These are phyloP conservation scores for Magnolia changhungtana DNA, from an alignment of 164 flowering plant species.

Conservation along the genomic window DNA sequence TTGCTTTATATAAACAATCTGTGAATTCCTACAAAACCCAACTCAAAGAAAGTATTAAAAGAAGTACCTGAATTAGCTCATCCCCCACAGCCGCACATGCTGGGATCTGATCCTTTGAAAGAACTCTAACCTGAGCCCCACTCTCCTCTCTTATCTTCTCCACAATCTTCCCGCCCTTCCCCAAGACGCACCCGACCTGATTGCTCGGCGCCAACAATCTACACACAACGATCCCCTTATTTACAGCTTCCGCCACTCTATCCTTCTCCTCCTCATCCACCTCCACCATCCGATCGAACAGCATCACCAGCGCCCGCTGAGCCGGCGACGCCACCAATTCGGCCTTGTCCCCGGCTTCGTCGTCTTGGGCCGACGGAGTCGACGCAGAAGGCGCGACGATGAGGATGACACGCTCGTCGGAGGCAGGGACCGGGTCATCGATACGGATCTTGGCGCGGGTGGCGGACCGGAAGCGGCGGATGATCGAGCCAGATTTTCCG, in stretches of 20 bases:
- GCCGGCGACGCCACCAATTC: slow-evolving; percentile 18
- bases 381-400: slow-evolving; percentile 18
- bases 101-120: slow-evolving; percentile 33
- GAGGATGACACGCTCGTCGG: slow-evolving; percentile 33
- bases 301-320: slow-evolving; percentile 28
- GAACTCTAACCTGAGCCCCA: slow-evolving; percentile 34
- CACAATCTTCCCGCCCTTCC: slow-evolving; percentile 40
- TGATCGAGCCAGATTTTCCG: slow-evolving; percentile 39
- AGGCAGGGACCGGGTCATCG: slow-evolving; percentile 26
- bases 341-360: slow-evolving; percentile 5
- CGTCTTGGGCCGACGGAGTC: slow-evolving; percentile 3
- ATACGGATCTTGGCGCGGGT: slow-evolving; percentile 39
- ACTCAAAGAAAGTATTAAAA: neutral
- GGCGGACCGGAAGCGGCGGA: slow-evolving; percentile 34
- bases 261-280: slow-evolving; percentile 19
- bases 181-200: slow-evolving; percentile 37
- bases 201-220: slow-evolving; percentile 29
- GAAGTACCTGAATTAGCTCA: slow-evolving; percentile 45
- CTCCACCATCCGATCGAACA: slow-evolving; percentile 29
- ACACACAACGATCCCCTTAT: slow-evolving; percentile 21
- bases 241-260: neutral
- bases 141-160: slow-evolving; percentile 31
- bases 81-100: slow-evolving; percentile 34
- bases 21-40: neutral
- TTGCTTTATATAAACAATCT: no score